Percentiles rank a stretch among this genome's conserved stretches.
Evolutionary conservation across 2,329 filamentous ascomycete species (phyloP).

Genomic region (Xylaria multiplex): DNA sequence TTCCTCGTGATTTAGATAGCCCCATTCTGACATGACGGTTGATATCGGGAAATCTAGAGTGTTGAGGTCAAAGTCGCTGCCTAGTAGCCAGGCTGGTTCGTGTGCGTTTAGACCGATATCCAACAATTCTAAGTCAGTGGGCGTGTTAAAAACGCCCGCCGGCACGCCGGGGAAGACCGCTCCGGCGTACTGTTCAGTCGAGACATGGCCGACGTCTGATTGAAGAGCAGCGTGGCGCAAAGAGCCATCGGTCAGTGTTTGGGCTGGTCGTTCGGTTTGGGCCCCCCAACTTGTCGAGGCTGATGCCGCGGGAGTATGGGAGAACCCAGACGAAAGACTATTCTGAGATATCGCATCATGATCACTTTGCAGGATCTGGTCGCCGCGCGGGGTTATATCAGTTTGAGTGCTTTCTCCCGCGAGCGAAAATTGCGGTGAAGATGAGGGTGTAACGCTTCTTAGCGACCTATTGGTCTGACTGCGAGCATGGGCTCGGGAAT

Average conservation of each 20-base stretch:
- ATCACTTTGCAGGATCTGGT: constrained; percentile 15
- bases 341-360: constrained; percentile 26
- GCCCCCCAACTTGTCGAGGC: constrained; percentile 18
- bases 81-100: constrained; percentile 34
- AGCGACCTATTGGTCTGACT: constrained; percentile 18
- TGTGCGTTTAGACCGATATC: constrained; percentile 35
- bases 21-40: constrained; percentile 30
- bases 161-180: constrained; percentile 23
- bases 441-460: constrained; percentile 22
- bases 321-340: constrained; percentile 25
- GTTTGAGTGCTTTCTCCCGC: constrained; percentile 24
- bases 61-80: constrained; percentile 34
- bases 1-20: constrained; percentile 21
- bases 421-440: constrained; percentile 28
- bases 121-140: constrained; percentile 32
- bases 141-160: constrained; percentile 26
- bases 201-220: constrained; percentile 9
- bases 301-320: constrained; percentile 23
- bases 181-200: constrained; percentile 21
- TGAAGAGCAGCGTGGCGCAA: constrained; percentile 24
- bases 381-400: constrained; percentile 17
- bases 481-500: constrained; percentile 32
- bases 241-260: constrained; percentile 15
- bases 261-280: constrained; percentile 20
- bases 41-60: constrained; percentile 33